These are phyloP conservation scores for Heliocybe sulcata DNA, from an alignment of 1,284 basidiomycete species.

Conservation along the genomic window DNA sequence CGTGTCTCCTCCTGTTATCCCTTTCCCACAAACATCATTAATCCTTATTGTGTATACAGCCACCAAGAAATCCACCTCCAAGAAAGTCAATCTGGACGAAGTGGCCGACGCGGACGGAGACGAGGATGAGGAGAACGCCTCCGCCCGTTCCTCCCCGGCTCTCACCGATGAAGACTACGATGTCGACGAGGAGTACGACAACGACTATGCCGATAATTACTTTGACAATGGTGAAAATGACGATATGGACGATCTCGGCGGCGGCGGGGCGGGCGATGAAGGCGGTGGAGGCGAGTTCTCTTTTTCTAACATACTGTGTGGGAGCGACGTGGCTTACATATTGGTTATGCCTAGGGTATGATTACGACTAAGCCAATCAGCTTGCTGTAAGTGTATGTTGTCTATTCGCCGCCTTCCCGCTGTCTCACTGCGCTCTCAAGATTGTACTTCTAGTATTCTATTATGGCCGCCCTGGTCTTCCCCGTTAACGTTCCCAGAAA, in stretches of 20 bases:
- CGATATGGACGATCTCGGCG: constrained; percentile 68
- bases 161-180: constrained; percentile 66
- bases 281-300: constrained; percentile 43
- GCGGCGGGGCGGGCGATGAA: constrained; percentile 53
- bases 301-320: no score
- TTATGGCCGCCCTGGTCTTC: no score
- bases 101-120: constrained; percentile 60
- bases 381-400: no score
- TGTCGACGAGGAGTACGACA: constrained; percentile 79
- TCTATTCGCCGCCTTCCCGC: no score
- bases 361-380: no score
- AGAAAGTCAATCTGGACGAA: constrained; percentile 56
- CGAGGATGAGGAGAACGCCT: constrained; percentile 52
- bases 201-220: constrained; percentile 81
- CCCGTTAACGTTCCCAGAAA: no score
- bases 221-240: constrained; percentile 81
- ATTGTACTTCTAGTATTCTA: no score
- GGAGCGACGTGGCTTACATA: no score
- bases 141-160: constrained; percentile 60
- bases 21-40: not conserved
- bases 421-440: no score
- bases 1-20: not conserved
- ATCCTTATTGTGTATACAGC: constrained; percentile 13
- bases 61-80: constrained; percentile 25
- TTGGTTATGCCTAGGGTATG: no score